These are phyloP conservation scores for Conticribra guillardii DNA, from an alignment of 108 stramenopile species.

Conservation along the genomic window DNA sequence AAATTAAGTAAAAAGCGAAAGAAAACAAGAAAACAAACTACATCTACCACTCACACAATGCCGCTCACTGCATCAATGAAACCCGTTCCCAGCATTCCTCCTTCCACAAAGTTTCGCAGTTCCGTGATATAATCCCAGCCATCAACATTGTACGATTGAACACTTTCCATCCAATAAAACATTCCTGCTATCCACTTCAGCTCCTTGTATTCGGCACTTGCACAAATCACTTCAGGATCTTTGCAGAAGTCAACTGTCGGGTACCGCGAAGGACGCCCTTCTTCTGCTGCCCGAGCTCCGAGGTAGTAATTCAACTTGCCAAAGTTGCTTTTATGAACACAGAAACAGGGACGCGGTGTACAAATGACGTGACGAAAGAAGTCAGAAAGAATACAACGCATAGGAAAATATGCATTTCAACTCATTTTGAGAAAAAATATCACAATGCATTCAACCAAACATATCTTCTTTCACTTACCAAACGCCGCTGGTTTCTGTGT, in stretches of 20 bases:
- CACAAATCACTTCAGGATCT: constrained; percentile 38
- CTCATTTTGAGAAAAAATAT: too few species aligned
- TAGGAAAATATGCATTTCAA: too few species aligned
- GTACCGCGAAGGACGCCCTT: constrained; percentile 6
- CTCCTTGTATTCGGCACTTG: constrained; percentile 27
- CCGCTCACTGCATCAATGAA: constrained; percentile 37
- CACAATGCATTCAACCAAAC: too few species aligned
- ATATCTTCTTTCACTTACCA: neutral
- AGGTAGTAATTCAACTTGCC: constrained; percentile 35
- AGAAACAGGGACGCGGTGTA: too few species aligned
- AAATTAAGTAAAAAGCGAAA: neutral
- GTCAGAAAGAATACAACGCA: too few species aligned
- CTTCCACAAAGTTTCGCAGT: constrained; percentile 34
- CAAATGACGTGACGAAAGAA: too few species aligned
- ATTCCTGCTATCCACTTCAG: constrained; percentile 51
- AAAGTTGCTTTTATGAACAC: constrained; percentile 25
- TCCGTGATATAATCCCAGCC: constrained; percentile 36
- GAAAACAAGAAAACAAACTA: constrained; percentile 1
- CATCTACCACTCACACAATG: constrained; percentile 31
- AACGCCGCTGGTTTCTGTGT: neutral
- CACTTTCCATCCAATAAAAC: constrained; percentile 38
- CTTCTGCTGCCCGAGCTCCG: constrained; percentile 16
- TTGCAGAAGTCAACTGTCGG: constrained; percentile 31
- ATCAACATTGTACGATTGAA: constrained; percentile 35
- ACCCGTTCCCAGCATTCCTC: constrained; percentile 17